Evolutionary conservation across 2,329 filamentous ascomycete species (phyloP), one percentile per base, ranked within the genome.

Genomic region (Erysiphe neolycopersici): DNA sequence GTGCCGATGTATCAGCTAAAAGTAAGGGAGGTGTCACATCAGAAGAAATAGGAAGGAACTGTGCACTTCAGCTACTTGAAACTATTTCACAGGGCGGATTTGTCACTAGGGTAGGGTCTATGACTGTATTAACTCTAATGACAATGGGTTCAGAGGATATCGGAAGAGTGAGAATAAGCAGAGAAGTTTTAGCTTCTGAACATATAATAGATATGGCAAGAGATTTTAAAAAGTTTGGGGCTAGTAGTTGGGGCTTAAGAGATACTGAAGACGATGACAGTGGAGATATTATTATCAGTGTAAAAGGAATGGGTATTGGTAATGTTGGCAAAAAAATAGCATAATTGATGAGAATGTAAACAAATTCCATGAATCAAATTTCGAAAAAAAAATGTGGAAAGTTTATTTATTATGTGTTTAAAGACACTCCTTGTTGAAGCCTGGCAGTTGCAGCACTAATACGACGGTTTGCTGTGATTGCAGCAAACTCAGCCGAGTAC

Each of bases 71-170:
- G 59, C 63, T 98, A 42, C 64, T 98, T 12, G 85, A 95, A 60
- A 69, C 74, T 18, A 77, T 95, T 47, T 71, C 71, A 43, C 71
- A 76, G 52, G 87, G 85, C 11, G 89, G 89, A 1, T 93, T 83
- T 57, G 79, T 81, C 3, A 77, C 75, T 43, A 67, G 66, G 13
- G 68, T 78, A 3, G 79, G 82, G 2, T 75, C 76, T 5, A 66
- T 72, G 3, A 87, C 78, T 0, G 68, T 93, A 49, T 60, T 98
- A 43, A 80, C 76, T 16, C 65, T 98, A 48, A 98, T 98, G 89
- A 83, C 85, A 31, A 95, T 98, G 89, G 89, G 89, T 0, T 82
- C 79, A 1, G 89, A 95, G 58, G 89, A 98, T 59, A 84, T 98
- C 13, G 89, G 89, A 4, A 71, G 89, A 46, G 59, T 98, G 50